phyloP scores from a whole-genome alignment of 2,329 filamentous ascomycete species.

The Colletotrichum orchidophilum region DNA sequence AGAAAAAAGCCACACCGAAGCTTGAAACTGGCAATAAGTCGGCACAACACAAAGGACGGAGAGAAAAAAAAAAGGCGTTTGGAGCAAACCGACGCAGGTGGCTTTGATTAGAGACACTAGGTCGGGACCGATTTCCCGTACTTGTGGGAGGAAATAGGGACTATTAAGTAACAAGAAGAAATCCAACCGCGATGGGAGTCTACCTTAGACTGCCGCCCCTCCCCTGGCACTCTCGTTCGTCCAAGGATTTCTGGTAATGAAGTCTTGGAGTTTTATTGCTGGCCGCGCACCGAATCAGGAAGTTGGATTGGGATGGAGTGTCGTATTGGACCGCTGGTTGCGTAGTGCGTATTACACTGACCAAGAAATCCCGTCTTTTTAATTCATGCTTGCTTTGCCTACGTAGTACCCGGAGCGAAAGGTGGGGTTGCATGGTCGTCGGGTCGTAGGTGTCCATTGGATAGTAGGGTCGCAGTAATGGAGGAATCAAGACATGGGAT shows the following conservation, averaged over 20 bases:
- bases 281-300: neutral
- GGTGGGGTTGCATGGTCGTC: neutral
- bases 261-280: neutral
- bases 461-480: neutral
- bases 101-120: neutral
- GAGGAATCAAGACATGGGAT: neutral
- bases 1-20: constrained; percentile 18
- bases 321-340: too few relatives aligned
- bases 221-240: neutral
- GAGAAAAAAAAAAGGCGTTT: neutral
- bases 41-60: neutral
- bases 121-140: neutral
- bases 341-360: neutral
- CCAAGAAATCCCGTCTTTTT: too few relatives aligned
- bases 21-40: constrained; percentile 13
- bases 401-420: constrained; percentile 4
- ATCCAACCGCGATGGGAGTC: neutral
- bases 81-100: constrained; percentile 2
- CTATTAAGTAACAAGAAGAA: neutral
- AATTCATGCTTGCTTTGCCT: neutral
- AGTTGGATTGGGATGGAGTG: too few relatives aligned
- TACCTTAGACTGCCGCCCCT: neutral
- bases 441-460: neutral
- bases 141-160: neutral
- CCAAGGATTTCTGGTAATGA: neutral